Evolutionary conservation across 2,329 filamentous ascomycete genomes (phyloP).

Genomic region (Verticillium klebahnii): DNA sequence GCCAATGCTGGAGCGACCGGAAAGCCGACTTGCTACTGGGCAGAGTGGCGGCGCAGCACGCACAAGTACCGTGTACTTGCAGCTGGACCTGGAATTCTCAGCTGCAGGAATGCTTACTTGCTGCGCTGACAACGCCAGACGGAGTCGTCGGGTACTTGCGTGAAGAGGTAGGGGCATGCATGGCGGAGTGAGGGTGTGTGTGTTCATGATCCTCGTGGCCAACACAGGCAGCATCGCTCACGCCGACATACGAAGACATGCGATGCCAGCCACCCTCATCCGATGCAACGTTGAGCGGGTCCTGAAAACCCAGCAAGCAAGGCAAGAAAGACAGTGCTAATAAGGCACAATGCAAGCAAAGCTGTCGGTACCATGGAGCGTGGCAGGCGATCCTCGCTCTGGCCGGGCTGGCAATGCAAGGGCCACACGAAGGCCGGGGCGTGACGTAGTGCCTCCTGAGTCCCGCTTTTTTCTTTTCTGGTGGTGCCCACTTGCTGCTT

Average conservation of each 20-base stretch:
- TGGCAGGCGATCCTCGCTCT: background rate
- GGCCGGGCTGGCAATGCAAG: constrained; percentile 7
- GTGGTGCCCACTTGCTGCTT: background rate
- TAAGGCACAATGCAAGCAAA: no score
- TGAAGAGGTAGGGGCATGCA: background rate
- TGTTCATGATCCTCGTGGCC: no score
- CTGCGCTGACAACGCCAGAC: background rate
- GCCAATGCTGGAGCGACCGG: background rate
- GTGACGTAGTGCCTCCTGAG: constrained; percentile 12
- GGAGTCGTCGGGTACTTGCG: background rate
- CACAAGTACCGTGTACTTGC: background rate
- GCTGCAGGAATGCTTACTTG: background rate
- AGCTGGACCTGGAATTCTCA: background rate
- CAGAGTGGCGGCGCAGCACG: background rate
- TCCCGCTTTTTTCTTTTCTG: constrained; percentile 7
- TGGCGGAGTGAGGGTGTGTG: background rate
- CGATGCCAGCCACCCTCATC: background rate
- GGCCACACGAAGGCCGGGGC: constrained; percentile 7
- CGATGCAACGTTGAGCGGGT: background rate
- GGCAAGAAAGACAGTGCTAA: background rate
- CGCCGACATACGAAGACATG: background rate
- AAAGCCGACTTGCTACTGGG: background rate
- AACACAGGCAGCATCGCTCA: background rate
- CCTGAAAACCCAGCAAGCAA: background rate
- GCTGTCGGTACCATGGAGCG: background rate